These are phyloP conservation scores for Trichosporon sp. DNA, from an alignment of 1,284 basidiomycete genomes.

Conservation along the genomic window DNA sequence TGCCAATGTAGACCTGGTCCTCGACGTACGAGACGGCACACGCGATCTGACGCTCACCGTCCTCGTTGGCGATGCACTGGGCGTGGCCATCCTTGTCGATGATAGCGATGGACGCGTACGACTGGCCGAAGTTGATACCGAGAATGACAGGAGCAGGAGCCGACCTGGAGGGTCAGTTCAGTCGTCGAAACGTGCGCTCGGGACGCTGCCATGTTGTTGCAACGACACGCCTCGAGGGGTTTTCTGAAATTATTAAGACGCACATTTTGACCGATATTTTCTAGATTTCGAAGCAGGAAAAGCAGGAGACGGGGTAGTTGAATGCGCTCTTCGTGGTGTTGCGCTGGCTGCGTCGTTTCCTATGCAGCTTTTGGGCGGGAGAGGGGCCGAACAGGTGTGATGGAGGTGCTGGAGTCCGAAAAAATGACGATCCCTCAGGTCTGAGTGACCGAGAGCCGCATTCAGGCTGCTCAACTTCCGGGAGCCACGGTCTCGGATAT, in stretches of 20 bases:
- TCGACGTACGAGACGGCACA: conserved; percentile 91
- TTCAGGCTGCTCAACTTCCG: not conserved
- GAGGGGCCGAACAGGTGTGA: conserved; percentile 9
- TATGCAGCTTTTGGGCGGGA: conserved; percentile 17
- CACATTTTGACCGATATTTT: conserved; percentile 26
- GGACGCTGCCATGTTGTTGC: conserved; percentile 15
- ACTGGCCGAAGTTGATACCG: conserved; percentile 97
- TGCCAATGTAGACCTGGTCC: conserved; percentile 92
- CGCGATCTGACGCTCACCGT: conserved; percentile 96
- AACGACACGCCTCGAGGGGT: not conserved
- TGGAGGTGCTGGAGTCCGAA: conserved; percentile 13
- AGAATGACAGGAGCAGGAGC: conserved; percentile 59
- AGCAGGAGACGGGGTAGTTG: not conserved
- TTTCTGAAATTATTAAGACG: conserved; percentile 12
- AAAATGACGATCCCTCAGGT: not conserved
- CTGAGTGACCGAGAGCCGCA: conserved; percentile 6
- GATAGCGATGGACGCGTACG: conserved; percentile 91
- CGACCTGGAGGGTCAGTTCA: conserved; percentile 34
- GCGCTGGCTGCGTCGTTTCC: conserved; percentile 18
- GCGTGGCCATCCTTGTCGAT: conserved; percentile 93
- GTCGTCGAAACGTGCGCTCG: conserved; percentile 3
- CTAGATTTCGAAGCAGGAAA: conserved; percentile 13
- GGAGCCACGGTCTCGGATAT: not conserved
- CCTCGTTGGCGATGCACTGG: conserved; percentile 96
- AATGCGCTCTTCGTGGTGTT: conserved; percentile 14